phyloP scores from a whole-genome alignment of 1,284 basidiomycete genomes.

The Sporisorium exsertum region DNA sequence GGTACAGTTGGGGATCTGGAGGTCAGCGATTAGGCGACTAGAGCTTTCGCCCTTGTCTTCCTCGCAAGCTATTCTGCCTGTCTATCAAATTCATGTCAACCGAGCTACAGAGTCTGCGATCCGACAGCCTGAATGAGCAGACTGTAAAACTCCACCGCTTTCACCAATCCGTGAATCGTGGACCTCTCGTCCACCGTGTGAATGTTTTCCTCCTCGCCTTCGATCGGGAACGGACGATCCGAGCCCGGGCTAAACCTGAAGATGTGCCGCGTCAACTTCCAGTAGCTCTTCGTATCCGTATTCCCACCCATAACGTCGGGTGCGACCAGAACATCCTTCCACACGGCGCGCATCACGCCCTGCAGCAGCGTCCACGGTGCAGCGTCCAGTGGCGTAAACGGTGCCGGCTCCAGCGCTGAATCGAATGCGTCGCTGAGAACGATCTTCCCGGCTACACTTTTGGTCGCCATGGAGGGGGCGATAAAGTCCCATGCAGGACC shows the following conservation, averaged over 20 bases:
- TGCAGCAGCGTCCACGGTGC: conserved; percentile 72
- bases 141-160: conserved; percentile 72
- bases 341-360: conserved; percentile 72
- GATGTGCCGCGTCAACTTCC: conserved; percentile 73
- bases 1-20: conserved; percentile 23
- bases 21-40: conserved; percentile 31
- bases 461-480: not conserved
- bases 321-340: conserved; percentile 71
- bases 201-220: conserved; percentile 64
- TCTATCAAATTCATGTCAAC: not conserved
- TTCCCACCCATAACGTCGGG: conserved; percentile 74
- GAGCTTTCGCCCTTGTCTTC: not conserved
- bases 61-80: not conserved
- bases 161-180: conserved; percentile 70
- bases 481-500: conserved; percentile 21
- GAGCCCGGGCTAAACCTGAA: conserved; percentile 73
- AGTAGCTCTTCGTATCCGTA: conserved; percentile 74
- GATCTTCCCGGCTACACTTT: conserved; percentile 13
- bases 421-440: conserved; percentile 69
- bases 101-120: conserved; percentile 11
- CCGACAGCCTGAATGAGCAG: conserved; percentile 71
- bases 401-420: conserved; percentile 74
- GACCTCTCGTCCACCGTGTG: conserved; percentile 78
- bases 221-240: conserved; percentile 37
- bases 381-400: conserved; percentile 72